Percentiles rank a stretch among this genome's conserved stretches.
These are phyloP conservation scores for Blastosporella zonata DNA, from an alignment of 1,284 basidiomycete genomes.

Conservation along the genomic window DNA sequence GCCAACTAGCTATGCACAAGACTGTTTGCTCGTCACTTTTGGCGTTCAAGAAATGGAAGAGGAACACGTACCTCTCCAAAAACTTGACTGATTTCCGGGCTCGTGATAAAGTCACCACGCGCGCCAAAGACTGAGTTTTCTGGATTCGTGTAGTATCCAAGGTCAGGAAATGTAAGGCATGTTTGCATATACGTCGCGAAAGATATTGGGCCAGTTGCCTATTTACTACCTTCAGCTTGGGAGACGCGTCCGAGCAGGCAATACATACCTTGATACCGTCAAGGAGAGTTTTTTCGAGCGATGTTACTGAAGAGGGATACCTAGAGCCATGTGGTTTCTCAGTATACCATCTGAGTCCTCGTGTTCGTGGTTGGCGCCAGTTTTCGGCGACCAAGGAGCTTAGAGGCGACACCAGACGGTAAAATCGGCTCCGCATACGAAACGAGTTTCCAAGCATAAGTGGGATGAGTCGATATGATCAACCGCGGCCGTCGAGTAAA, in stretches of 20 bases:
- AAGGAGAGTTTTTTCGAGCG: constrained; percentile 62
- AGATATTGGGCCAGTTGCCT: constrained; percentile 87
- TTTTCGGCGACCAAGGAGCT: background rate
- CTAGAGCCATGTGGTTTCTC: constrained; percentile 5
- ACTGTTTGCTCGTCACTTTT: constrained; percentile 38
- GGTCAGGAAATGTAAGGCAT: constrained; percentile 81
- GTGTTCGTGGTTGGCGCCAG: background rate
- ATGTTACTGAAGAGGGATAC: constrained; percentile 27
- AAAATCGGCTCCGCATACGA: constrained; percentile 11
- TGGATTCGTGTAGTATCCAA: constrained; percentile 88
- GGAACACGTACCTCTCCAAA: constrained; percentile 83
- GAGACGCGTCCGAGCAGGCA: background rate
- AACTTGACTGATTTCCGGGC: constrained; percentile 94
- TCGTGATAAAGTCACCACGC: constrained; percentile 93
- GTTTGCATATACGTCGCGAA: constrained; percentile 87
- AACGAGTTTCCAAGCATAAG: constrained; percentile 7
- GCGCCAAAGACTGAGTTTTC: constrained; percentile 78
- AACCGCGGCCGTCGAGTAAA: background rate
- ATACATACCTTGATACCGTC: constrained; percentile 62
- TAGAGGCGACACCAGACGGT: background rate
- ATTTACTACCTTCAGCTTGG: constrained; percentile 2
- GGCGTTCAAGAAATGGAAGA: constrained; percentile 10
- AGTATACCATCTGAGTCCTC: constrained; percentile 11
- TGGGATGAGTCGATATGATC: background rate
- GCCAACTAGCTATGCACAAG: constrained; percentile 64